Evolutionary conservation across 768 basidiomycete genomes (phyloP).

Genomic region (Boletus rubropictus): DNA sequence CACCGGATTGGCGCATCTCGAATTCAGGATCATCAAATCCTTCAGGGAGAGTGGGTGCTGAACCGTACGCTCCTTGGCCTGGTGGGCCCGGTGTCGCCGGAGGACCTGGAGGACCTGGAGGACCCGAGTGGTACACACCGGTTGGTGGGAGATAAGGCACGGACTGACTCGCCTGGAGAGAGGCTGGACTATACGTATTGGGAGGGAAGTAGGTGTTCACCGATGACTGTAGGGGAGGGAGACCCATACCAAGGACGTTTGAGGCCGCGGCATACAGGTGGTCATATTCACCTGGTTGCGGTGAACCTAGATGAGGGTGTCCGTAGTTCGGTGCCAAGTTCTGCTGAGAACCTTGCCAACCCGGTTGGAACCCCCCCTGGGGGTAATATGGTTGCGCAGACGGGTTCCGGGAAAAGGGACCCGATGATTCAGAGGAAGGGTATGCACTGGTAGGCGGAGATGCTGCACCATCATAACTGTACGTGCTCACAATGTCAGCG

Average conservation of each 20-base stretch:
- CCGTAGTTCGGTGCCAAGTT: slow-evolving; percentile 17
- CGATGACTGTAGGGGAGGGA: slow-evolving; percentile 35
- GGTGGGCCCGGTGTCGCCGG: slow-evolving; percentile 16
- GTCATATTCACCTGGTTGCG: slow-evolving; percentile 43
- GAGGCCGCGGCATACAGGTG: slow-evolving; percentile 71
- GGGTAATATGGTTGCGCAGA: slow-evolving; percentile 17
- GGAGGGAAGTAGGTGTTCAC: slow-evolving; percentile 20
- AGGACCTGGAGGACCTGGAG: slow-evolving; percentile 16
- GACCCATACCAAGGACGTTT: slow-evolving; percentile 73
- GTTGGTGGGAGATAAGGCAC: slow-evolving; percentile 31
- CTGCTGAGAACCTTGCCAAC: slow-evolving; percentile 29
- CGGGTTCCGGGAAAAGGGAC: slow-evolving; percentile 17
- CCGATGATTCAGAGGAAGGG: slow-evolving; percentile 20
- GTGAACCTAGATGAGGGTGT: slow-evolving; percentile 14
- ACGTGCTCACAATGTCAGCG: slow-evolving; percentile 32
- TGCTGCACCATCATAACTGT: slow-evolving; percentile 36
- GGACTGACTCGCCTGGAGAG: slow-evolving; percentile 27
- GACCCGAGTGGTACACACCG: slow-evolving; percentile 20
- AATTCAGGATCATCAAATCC: slow-evolving; percentile 43
- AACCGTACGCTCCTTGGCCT: slow-evolving; percentile 14
- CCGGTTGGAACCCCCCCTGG: slow-evolving; percentile 17
- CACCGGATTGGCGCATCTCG: slow-evolving; percentile 44
- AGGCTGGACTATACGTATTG: slow-evolving; percentile 18
- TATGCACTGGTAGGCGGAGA: slow-evolving; percentile 29
- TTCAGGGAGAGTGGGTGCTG: slow-evolving; percentile 25